phyloP scores from a whole-genome alignment of 768 basidiomycete species.

The Chlorophyllum brunneum region DNA sequence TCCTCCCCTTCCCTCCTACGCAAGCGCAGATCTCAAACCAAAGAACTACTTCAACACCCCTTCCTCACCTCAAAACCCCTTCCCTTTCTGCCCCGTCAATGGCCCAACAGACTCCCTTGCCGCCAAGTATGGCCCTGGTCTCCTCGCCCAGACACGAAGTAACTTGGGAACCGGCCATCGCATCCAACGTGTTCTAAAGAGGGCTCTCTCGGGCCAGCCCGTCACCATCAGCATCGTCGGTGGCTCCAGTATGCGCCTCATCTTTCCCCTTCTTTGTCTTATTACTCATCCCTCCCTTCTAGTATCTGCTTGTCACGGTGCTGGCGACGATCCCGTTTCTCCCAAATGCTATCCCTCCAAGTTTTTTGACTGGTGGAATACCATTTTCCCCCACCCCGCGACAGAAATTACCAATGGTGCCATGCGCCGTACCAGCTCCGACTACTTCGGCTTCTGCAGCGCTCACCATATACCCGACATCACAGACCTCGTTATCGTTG shows the following conservation, averaged over 20 bases:
- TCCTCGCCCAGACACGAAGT: slow-evolving; percentile 69
- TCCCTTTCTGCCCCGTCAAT: slow-evolving; percentile 87
- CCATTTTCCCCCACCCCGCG: slow-evolving; percentile 95
- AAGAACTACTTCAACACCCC: slow-evolving; percentile 81
- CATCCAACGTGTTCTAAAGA: slow-evolving; percentile 77
- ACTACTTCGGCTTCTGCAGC: slow-evolving; percentile 94
- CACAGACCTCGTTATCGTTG: slow-evolving; percentile 92
- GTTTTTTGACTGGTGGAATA: slow-evolving; percentile 98
- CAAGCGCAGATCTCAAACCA: slow-evolving; percentile 51
- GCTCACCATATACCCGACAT: slow-evolving; percentile 90
- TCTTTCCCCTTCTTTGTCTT: slow-evolving; percentile 9
- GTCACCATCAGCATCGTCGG: slow-evolving; percentile 89
- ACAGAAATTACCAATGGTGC: slow-evolving; percentile 98
- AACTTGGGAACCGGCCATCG: slow-evolving; percentile 81
- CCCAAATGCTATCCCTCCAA: slow-evolving; percentile 87
- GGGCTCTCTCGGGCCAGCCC: slow-evolving; percentile 80
- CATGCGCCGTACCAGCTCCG: slow-evolving; percentile 85
- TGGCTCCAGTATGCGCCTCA: slow-evolving; percentile 63
- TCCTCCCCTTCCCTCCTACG: slow-evolving; percentile 26
- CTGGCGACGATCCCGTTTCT: slow-evolving; percentile 86
- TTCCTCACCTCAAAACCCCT: slow-evolving; percentile 63
- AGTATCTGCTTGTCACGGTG: slow-evolving; percentile 94
- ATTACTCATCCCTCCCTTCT: slow-evolving; percentile 9
- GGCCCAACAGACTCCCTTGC: slow-evolving; percentile 81
- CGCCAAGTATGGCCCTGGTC: slow-evolving; percentile 69